phyloP scores from a whole-genome alignment of 2,329 filamentous ascomycete genomes.

The Dryadomyces quercivorus region DNA sequence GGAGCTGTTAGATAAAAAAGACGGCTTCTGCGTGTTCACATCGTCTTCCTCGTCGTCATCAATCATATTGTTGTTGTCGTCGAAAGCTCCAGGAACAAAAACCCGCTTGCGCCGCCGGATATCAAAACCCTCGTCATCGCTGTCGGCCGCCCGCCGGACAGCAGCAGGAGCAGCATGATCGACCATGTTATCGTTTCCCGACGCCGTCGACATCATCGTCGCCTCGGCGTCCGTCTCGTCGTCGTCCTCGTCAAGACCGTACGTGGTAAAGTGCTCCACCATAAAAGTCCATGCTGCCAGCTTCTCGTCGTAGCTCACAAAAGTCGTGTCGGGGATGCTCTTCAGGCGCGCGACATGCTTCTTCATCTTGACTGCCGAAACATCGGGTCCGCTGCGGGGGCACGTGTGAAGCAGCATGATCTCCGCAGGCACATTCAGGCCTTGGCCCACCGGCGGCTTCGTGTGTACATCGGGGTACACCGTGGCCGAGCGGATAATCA shows the following conservation, averaged over 20 bases:
- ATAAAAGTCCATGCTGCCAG: slow-evolving; percentile 83
- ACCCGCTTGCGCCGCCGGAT: slow-evolving; percentile 32
- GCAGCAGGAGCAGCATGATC: slow-evolving; percentile 12
- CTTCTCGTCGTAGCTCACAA: slow-evolving; percentile 65
- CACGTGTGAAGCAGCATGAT: slow-evolving; percentile 89
- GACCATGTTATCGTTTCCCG: slow-evolving; percentile 18
- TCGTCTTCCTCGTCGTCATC: slow-evolving; percentile 43
- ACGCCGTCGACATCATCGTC: slow-evolving; percentile 15
- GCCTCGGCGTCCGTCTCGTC: slow-evolving; percentile 55
- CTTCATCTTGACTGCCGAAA: slow-evolving; percentile 28
- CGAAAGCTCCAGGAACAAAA: slow-evolving; percentile 70
- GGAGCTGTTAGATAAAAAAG: slow-evolving; percentile 92
- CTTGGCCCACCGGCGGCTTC: slow-evolving; percentile 77
- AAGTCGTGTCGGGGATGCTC: slow-evolving; percentile 68
- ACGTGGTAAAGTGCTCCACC: slow-evolving; percentile 95
- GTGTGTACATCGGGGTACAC: slow-evolving; percentile 68
- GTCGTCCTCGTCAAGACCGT: slow-evolving; percentile 70
- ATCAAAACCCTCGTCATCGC: slow-evolving; percentile 42
- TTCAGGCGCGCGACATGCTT: slow-evolving; percentile 78
- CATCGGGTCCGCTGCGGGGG: slow-evolving; percentile 61
- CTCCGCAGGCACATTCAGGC: slow-evolving; percentile 79
- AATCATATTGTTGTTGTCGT: slow-evolving; percentile 45
- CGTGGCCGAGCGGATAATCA: slow-evolving; percentile 68
- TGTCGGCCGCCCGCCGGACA: slow-evolving; percentile 15
- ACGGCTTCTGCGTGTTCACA: slow-evolving; percentile 30